Evolutionary conservation across 2,329 filamentous ascomycete genomes (phyloP).

Genomic region (Colletotrichum sp.): DNA sequence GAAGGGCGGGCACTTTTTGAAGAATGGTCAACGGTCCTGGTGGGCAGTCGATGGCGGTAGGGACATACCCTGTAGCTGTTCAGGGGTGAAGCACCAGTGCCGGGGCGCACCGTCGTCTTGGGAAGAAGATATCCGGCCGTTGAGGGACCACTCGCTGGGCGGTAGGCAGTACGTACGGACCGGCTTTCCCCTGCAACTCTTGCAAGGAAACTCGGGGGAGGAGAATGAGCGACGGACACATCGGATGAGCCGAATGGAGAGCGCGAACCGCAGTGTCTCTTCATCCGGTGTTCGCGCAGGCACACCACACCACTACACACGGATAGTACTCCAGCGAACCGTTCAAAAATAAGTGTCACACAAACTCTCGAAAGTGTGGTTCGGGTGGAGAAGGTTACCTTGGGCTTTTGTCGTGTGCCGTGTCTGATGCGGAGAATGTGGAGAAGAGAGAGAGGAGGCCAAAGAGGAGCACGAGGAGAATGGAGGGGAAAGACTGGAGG

Average conservation of each 20-base stretch:
- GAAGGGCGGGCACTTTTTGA: neutral
- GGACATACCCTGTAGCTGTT: neutral
- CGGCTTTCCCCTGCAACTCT: neutral
- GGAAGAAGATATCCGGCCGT: neutral
- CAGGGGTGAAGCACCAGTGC: neutral
- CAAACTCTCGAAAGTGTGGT: slow-evolving; percentile 8
- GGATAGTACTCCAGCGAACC: neutral
- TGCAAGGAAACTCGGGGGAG: neutral
- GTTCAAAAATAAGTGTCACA: neutral
- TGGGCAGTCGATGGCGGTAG: neutral
- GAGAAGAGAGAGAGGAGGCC: neutral
- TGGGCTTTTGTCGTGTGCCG: neutral
- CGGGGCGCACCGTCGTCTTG: neutral
- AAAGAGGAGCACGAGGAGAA: neutral
- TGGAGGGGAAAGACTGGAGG: neutral
- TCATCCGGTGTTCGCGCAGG: neutral
- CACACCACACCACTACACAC: neutral
- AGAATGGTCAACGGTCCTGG: neutral
- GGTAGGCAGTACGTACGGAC: neutral
- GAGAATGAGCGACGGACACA: neutral
- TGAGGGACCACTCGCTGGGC: neutral
- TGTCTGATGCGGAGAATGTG: slow-evolving; percentile 18
- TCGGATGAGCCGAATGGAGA: neutral
- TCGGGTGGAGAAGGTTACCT: slow-evolving; percentile 14
- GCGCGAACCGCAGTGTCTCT: neutral